A percentile compares a stretch with the other conserved stretches of the same genome.
Evolutionary conservation across 768 basidiomycete genomes (phyloP).

Genomic region (Lentinula sp.): DNA sequence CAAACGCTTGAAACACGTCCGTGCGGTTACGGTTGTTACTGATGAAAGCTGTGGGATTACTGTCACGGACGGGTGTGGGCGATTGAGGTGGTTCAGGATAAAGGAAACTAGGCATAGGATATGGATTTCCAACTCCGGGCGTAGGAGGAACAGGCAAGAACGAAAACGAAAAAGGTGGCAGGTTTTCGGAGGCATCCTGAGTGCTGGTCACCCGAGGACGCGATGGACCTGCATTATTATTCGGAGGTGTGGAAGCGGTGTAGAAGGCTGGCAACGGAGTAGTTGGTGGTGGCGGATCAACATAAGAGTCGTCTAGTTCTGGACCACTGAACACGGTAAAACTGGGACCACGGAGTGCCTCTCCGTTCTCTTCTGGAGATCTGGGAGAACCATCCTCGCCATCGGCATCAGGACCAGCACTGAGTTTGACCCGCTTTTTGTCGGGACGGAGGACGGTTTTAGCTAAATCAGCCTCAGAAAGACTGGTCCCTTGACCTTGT

Average conservation of each 20-base stretch:
- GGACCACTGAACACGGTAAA: conserved; percentile 48
- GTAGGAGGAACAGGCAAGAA: conserved; percentile 49
- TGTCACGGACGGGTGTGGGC: conserved; percentile 41
- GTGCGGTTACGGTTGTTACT: conserved; percentile 23
- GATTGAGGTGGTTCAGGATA: conserved; percentile 55
- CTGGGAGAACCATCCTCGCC: conserved; percentile 2
- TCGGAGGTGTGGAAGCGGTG: conserved; percentile 33
- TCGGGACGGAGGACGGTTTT: conserved; percentile 33
- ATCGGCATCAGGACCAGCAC: conserved; percentile 12
- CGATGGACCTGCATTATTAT: conserved; percentile 15
- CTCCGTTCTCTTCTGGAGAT: conserved; percentile 13
- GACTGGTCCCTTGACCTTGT: conserved; percentile 30
- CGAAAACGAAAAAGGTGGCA: conserved; percentile 45
- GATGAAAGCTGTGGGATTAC: conserved; percentile 7
- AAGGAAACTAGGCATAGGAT: conserved; percentile 35
- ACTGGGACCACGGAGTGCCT: conserved; percentile 23
- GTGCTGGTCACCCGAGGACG: conserved; percentile 32
- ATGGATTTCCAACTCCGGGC: conserved; percentile 31
- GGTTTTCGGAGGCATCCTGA: conserved; percentile 47
- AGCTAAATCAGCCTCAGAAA: conserved; percentile 30
- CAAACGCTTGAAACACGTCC: conserved; percentile 42
- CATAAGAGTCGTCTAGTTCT: conserved; percentile 23
- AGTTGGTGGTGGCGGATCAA: conserved; percentile 45
- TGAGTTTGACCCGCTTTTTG: conserved; percentile 44
- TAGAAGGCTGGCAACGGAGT: conserved; percentile 50